Base-by-base conservation (phyloP, 2,329 filamentous ascomycete species). In the Magnaporthiopsis rhizophila region DNA sequence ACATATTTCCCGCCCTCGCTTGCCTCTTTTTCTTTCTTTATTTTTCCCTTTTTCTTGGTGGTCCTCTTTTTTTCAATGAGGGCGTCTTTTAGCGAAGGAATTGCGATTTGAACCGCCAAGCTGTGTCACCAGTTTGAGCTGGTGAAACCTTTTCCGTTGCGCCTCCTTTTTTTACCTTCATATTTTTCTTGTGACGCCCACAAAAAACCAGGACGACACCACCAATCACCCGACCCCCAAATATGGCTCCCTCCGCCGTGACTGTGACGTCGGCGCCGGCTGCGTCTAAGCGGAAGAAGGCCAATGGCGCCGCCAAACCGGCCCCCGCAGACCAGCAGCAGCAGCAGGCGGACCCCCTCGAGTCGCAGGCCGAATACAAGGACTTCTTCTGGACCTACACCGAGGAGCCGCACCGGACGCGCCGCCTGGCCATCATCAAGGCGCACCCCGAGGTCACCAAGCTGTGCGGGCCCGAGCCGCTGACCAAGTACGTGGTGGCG, bases 381-480 rank as follows among this genome's bases (percentile, higher is more conserved):
- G 83, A 88, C 75, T 98, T 98, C 83, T 97, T 96, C 80, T 98
- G 96, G 95, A 97, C 95, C 57, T 98, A 99, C 75, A 97, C 95
- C 12, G 95, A 99, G 76, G 95, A 99, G 78, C 95, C 95, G 67
- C 95, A 99, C 78, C 87, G 92, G 70, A 95, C 94, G 38, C 84
- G 95, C 70, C 86, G 95, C 65, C 86, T 94, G 71, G 92, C 92
- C 67, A 99, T 99, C 72, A 98, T 99, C 78, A 98, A 97, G 80
- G 93, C 94, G 64, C 94, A 99, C 75, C 95, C 95, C 60, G 94
- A 99, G 84, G 91, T 99, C 66, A 94, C 92, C 64, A 98, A 98
- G 80, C 89, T 99, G 71, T 99, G 95, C 79, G 95, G 95, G 9
- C 92, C 92, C 34, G 95, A 99, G 75, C 92, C 95, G 64, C 82